Base-by-base conservation (phyloP, 1,284 basidiomycete genomes). In the Phylloboletellus chloephorus region DNA sequence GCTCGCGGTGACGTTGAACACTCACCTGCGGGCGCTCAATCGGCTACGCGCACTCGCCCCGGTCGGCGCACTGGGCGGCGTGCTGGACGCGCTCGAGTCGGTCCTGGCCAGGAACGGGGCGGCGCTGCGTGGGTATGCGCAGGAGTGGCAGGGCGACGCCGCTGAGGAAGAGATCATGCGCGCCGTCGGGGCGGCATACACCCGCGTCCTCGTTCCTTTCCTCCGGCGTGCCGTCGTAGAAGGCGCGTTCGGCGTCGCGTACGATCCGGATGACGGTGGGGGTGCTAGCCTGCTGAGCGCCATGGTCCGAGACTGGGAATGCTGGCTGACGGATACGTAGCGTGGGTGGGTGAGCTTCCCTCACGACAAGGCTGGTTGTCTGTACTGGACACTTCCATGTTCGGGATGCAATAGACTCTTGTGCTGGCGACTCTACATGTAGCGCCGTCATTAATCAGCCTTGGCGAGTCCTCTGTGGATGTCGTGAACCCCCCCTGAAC, bases 11-110 rank as follows among this genome's bases (percentile, higher is more conserved):
- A 76, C 80, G 47, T 73, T 85, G 34, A 97, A 97, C 58, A 73
- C 78, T 0, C 65, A 92, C 23, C 69, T 92, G 4, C 71, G 76
- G 1, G 73, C 84, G 0, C 67, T 96, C 37, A 97, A 97, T 62
- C 71, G 81, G 2, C 71, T 97, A 10, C 82, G 92, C 1, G 68
- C 92, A 7, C 73, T 95, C 8, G 88, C 88, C 0, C 88, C 90
- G 0, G 64, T 77, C 6, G 29, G 68, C 82, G 29, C 65, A 73
- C 34, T 60, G 56, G 25, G 2, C 60, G 71, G 22, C 58, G 44
- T 90, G 3, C 56, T 69, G 1, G 51, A 53, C 0, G 58, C 68
- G 4, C 67, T 88, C 32, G 77, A 82, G 32, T 58, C 57, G 3
- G 67, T 73, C 2, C 64, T 93, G 4, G 68, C 64, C 1, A 66